Base-by-base conservation (phyloP, 257 asterid genomes). In the Oldenlandia corymbosa region DNA sequence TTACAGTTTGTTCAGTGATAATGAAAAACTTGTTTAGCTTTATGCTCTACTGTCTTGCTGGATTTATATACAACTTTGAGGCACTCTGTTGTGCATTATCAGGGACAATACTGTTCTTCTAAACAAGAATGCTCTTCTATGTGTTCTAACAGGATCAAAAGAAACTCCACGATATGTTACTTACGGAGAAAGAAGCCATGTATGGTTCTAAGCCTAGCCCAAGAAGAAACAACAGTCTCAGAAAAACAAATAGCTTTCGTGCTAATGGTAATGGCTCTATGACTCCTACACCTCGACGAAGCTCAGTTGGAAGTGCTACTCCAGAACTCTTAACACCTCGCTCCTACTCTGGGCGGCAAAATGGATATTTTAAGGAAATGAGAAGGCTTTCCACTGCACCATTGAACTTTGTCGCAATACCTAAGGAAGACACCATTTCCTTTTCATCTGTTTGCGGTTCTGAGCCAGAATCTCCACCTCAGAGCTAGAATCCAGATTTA, bases 121-220 rank as follows among this genome's bases (percentile, higher is more conserved):
- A 7, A 58, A 60, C 49, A 56, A 10, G 64, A 34, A 49, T 56
- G 14, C 55, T 24, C 47, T 54, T 34, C 37, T 61, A n/a, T n/a
- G 61, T n/a, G 45, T 30, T n/a, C 10, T 63, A 52, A 54, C 72
- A 92, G 99, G 99, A 87, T 66, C 89, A 89, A 62, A 92, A 92
- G 88, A 92, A 89, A 73, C 82, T 87, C 31, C 95, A 82, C 42
- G 97, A 89, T 72, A 69, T 92, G 81, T 80, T 92, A 26, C 88
- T 87, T 30, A 70, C 95, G 6, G 96, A 92, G 85, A 92, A 87
- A 77, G 99, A 92, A 78, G 72, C 88, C 42, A 81, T 75, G 9
- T 85, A 81, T 59, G 99, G 99, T 63, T 89, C 97, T 26, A 92
- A 86, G 76, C 99, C 97, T 37, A 88, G 90, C 67, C 99, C 99